Evolutionary conservation across 352 stramenopile genomes (phyloP).

Genomic region (Globisporangium lucens): DNA sequence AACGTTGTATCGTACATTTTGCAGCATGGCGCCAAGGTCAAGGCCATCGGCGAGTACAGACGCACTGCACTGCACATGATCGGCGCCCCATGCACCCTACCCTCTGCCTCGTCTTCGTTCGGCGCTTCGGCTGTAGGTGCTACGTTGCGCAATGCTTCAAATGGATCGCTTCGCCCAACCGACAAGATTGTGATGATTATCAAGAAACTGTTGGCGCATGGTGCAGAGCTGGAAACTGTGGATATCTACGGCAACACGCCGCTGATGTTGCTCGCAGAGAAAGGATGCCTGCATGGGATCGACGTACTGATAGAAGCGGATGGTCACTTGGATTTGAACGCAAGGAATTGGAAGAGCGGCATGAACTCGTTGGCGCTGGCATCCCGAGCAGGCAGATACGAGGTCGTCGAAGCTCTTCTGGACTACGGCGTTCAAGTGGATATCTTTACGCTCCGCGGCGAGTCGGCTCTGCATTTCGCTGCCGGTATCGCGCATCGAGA

Average conservation of each 20-base stretch:
- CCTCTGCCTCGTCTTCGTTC: slow-evolving; percentile 35
- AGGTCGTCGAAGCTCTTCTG: slow-evolving; percentile 78
- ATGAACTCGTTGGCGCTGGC: slow-evolving; percentile 75
- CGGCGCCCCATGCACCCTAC: slow-evolving; percentile 59
- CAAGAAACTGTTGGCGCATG: slow-evolving; percentile 78
- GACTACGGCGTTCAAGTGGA: slow-evolving; percentile 77
- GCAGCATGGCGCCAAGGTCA: slow-evolving; percentile 82
- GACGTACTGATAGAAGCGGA: slow-evolving; percentile 73
- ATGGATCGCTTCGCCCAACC: slow-evolving; percentile 31
- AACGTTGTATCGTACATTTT: slow-evolving; percentile 87
- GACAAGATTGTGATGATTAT: slow-evolving; percentile 79
- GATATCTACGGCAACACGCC: slow-evolving; percentile 86
- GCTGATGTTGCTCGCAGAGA: slow-evolving; percentile 74
- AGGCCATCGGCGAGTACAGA: slow-evolving; percentile 61
- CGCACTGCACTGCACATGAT: slow-evolving; percentile 80
- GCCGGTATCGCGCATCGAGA: slow-evolving; percentile 55
- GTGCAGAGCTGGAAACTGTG: slow-evolving; percentile 51
- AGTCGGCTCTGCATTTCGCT: slow-evolving; percentile 80
- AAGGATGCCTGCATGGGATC: slow-evolving; percentile 65
- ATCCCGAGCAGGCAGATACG: slow-evolving; percentile 53
- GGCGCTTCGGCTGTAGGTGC: slow-evolving; percentile 18
- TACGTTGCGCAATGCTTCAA: slow-evolving; percentile 19
- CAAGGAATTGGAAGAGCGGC: slow-evolving; percentile 78
- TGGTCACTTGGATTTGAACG: slow-evolving; percentile 67
- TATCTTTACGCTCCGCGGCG: slow-evolving; percentile 56